phyloP scores from a whole-genome alignment of 306 rosid genomes.

The Fragaria nilgerrensis region DNA sequence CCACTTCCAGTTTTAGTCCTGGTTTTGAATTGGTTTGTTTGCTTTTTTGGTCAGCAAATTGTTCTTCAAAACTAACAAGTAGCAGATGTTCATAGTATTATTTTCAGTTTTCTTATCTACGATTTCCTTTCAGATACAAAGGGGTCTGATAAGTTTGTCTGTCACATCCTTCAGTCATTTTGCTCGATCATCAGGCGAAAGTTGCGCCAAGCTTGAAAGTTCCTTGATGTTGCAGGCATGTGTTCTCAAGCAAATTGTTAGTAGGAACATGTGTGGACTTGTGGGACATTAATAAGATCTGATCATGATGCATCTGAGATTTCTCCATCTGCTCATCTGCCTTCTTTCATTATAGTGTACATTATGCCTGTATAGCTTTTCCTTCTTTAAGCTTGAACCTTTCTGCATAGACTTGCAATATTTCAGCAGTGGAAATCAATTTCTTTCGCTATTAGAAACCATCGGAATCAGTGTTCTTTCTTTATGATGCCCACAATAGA shows the following conservation, averaged over 20 bases:
- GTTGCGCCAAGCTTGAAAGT: not conserved
- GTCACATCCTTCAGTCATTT: not conserved
- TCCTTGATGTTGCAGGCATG: not conserved
- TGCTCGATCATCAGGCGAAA: not conserved
- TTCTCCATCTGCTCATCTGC: not conserved
- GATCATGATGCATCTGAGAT: too few species aligned
- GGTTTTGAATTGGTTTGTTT: not conserved
- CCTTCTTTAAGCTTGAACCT: not conserved
- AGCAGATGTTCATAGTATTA: not conserved
- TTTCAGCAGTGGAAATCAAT: not conserved
- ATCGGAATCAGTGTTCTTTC: not conserved
- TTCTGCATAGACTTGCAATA: not conserved
- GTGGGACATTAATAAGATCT: too few species aligned
- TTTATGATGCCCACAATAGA: not conserved
- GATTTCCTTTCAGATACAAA: not conserved
- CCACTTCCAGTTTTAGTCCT: not conserved
- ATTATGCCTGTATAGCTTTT: not conserved
- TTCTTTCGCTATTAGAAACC: not conserved
- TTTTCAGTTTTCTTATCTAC: not conserved
- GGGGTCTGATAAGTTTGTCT: not conserved
- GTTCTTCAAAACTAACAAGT: not conserved
- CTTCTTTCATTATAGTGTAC: too few species aligned
- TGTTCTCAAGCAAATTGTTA: not conserved
- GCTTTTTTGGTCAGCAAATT: not conserved
- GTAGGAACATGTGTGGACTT: too few species aligned